Evolutionary conservation across 805 yeast genomes (phyloP).

Genomic region (Starmerella roubikii): DNA sequence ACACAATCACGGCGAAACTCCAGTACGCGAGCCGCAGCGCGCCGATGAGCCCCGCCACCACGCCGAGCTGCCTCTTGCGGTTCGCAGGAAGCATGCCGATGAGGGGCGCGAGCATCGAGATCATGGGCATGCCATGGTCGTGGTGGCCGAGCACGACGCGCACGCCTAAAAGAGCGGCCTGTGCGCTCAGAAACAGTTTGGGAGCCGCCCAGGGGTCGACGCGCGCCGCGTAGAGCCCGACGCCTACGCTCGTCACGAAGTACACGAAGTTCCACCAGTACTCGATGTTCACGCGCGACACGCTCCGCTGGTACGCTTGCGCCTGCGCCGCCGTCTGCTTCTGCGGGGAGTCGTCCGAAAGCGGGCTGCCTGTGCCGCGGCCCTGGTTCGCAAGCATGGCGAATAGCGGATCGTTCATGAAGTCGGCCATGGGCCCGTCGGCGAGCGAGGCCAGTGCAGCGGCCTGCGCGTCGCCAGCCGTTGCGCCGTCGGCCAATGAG

Average conservation of each 20-base stretch:
- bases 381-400: background rate
- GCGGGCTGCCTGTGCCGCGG: background rate
- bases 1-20: conserved; percentile 22
- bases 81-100: conserved; percentile 23
- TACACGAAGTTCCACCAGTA: conserved; percentile 16
- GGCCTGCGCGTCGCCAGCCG: background rate
- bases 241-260: conserved; percentile 10
- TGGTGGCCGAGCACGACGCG: conserved; percentile 20
- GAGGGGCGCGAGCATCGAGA: conserved; percentile 19
- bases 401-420: conserved; percentile 2
- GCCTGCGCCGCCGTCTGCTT: background rate
- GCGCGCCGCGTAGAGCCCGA: conserved; percentile 20
- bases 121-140: conserved; percentile 15
- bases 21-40: conserved; percentile 16
- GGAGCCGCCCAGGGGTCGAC: conserved; percentile 16
- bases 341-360: background rate
- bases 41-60: conserved; percentile 14
- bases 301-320: conserved; percentile 1
- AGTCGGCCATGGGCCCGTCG: conserved; percentile 2
- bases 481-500: conserved; percentile 13
- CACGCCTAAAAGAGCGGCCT: conserved; percentile 19
- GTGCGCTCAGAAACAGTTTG: conserved; percentile 17
- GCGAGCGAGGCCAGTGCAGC: background rate
- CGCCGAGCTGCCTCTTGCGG: conserved; percentile 19
- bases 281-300: conserved; percentile 3